Base-by-base conservation (phyloP, 2,329 filamentous ascomycete species). In the Xylaria digitata region DNA sequence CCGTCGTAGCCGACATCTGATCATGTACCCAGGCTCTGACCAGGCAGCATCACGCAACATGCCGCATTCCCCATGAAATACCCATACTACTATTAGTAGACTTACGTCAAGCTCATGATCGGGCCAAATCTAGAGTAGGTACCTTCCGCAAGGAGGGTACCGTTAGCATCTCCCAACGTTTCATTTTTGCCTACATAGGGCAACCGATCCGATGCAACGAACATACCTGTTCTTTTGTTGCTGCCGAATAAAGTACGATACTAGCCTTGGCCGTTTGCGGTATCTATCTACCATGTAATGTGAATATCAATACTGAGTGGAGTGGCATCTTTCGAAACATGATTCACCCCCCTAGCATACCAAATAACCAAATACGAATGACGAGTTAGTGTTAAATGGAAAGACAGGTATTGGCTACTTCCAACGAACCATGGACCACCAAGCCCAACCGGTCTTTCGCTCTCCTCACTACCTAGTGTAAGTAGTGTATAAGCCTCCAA, bases 11-110 rank as follows among this genome's bases (percentile, higher is more conserved):
- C 45, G 9, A 32, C 26, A 9, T 65, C 56, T 49, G 55, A 66
- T 66, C 53, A 66, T 61, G 57, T 52, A 50, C n/a, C 34, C 53
- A n/a, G 52, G n/a, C n/a, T n/a, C 42, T 50, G 50, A 50, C 26
- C 43, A 45, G 13, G 53, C 43, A 56, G 52, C 37, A 60, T 46
- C 50, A 61, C 53, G 48, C 59, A 58, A 63, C 21, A 49, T 40
- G 49, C 48, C 53, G 40, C 21, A 48, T 54, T 58, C 40, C 48
- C 30, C 34, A 54, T 1, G 19, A 23, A 58, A 19, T 34, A 53
- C 45, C 30, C 54, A 60, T 49, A 30, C 53, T 50, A 26, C 26
- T 26, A 26, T 26, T 26, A 26, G 26, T 26, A 32, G 59, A 55
- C 53, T 48, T 60, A 60, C 43, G 61, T 64, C 65, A 60, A 34